Base-by-base conservation (phyloP, 169 alveolate genomes). In the Eimeria necatrix region DNA sequence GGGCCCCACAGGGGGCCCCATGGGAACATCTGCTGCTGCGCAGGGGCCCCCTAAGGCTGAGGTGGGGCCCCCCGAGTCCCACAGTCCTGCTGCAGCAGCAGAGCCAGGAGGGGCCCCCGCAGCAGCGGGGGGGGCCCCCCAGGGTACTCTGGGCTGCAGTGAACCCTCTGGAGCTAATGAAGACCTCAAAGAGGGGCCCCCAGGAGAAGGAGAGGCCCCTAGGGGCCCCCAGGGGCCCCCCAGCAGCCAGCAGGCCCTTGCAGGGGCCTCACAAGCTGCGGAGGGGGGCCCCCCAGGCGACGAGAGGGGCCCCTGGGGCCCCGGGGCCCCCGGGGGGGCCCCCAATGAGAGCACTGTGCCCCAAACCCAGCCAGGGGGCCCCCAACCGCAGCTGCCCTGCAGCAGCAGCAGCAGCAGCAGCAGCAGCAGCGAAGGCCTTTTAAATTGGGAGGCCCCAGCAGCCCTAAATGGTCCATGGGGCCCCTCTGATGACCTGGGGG, bases 201-300 rank as follows among this genome's bases (percentile, higher is more conserved):
- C 64, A 56, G 64, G 64, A 9, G 8, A 8, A 56, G 64, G 64
- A 56, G 14, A 56, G 14, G 8, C 8, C 64, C 14, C 64, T 9
- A 14, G 64, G 64, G 64, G 64, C n/a, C n/a, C n/a, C n/a, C n/a
- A n/a, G 64, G 64, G 64, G 64, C 20, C 64, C 64, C 64, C 64
- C 8, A 8, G 64, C 14, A 14, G 14, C 14, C 20, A 14, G 20
- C 8, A 56, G 64, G 14, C 64, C 14, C 64, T 9, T 9, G 64
- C 8, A 8, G 64, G 14, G 20, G 64, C 64, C 64, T 14, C 64
- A 8, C 64, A 9, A 14, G 20, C 64, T 9, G 64, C 14, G 8
- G 64, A 8, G 14, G 64, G 64, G 8, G 8, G 64, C 64, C 64
- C 64, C 14, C 20, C 8, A 56, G 64, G 64, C 64, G 14, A 56